These are phyloP conservation scores for Haematococcus lacustris DNA, from an alignment of 139 green algal genomes.

Conservation along the genomic window DNA sequence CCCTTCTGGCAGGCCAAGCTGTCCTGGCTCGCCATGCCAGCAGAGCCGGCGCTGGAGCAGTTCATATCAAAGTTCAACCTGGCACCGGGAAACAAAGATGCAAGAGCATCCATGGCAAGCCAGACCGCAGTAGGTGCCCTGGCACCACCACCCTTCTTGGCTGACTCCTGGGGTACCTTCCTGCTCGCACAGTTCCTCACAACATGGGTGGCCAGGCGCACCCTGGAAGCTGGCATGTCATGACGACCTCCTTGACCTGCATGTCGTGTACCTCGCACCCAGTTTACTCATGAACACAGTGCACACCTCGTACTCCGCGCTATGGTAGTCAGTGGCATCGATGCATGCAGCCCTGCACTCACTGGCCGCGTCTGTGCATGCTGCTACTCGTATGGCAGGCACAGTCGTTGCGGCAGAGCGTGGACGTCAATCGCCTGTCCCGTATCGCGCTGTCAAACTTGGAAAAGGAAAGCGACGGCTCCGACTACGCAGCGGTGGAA, in stretches of 20 bases:
- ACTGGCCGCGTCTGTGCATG: no score
- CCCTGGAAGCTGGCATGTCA: no score
- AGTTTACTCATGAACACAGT: no score
- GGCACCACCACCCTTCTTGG: no score
- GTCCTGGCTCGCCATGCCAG: constrained; percentile 43
- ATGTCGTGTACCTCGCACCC: no score
- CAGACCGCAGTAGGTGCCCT: constrained; percentile 1
- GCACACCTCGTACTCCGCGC: no score
- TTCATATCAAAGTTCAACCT: constrained; percentile 53
- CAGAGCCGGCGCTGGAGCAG: constrained; percentile 61
- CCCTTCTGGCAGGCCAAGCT: constrained; percentile 61
- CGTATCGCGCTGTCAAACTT: constrained; percentile 70
- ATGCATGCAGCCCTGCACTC: no score
- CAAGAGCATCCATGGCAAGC: constrained; percentile 13
- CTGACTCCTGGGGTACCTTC: no score
- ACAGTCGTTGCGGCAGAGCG: constrained; percentile 38
- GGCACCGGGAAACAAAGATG: constrained; percentile 11
- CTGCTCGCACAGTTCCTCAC: no score
- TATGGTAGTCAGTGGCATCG: no score
- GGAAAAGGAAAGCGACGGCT: constrained; percentile 51
- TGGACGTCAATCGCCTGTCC: constrained; percentile 66
- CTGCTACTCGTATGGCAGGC: constrained; percentile 4
- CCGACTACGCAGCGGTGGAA: constrained; percentile 41
- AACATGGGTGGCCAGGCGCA: no score
- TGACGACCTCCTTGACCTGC: no score